These are phyloP conservation scores for Monilinia fructicola DNA, from an alignment of 2,329 filamentous ascomycete genomes.

Conservation along the genomic window DNA sequence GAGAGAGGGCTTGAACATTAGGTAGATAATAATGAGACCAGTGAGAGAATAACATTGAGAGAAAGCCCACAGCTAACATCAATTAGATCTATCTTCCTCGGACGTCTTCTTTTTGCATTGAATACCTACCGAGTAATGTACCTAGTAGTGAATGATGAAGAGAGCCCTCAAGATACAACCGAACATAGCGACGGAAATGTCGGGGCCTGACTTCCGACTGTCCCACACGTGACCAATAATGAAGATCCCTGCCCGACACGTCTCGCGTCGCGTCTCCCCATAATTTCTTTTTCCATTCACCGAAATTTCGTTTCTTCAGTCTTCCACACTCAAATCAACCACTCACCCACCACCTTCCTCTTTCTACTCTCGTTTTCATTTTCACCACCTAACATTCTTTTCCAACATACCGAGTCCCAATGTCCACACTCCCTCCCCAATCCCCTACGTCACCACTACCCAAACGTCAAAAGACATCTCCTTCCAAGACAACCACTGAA, in stretches of 20 bases:
- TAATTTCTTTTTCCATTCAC: conserved; percentile 19
- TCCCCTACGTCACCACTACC: conserved; percentile 22
- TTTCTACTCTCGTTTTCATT: background rate
- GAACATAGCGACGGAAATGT: background rate
- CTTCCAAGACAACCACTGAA: background rate
- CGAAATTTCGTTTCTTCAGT: conserved; percentile 9
- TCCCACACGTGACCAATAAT: background rate
- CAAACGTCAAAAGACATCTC: conserved; percentile 24
- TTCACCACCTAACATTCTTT: background rate
- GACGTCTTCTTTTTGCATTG: background rate
- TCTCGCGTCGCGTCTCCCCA: conserved; percentile 23
- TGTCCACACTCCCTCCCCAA: conserved; percentile 11
- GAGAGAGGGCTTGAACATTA: background rate
- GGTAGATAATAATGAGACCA: background rate
- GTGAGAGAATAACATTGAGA: background rate
- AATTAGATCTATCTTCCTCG: background rate
- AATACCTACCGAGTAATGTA: too few relatives aligned
- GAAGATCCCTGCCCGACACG: conserved; percentile 12
- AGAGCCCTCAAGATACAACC: background rate
- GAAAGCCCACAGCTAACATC: background rate
- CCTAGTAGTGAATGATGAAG: background rate
- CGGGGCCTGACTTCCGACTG: background rate
- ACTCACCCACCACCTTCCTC: background rate
- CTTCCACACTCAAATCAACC: conserved; percentile 3
- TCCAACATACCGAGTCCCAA: background rate